phyloP scores from a whole-genome alignment of 768 basidiomycete genomes.

The Russula compacta region DNA sequence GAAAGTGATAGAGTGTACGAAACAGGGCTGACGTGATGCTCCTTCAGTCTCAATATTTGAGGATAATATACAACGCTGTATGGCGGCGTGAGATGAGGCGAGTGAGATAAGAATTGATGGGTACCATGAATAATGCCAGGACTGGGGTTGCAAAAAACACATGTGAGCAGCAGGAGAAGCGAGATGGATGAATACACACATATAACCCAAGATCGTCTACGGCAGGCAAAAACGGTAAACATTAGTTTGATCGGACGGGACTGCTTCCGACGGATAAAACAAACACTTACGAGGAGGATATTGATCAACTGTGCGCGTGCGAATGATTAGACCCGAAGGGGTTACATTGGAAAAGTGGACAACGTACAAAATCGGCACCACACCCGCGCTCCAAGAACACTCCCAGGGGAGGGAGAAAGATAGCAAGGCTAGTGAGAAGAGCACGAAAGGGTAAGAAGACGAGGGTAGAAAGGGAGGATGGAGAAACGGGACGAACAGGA shows the following conservation, averaged over 20 bases:
- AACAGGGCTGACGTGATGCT: background rate
- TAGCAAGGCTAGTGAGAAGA: conserved; percentile 41
- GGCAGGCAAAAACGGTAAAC: background rate
- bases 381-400: conserved; percentile 89
- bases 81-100: background rate
- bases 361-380: conserved; percentile 58
- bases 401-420: conserved; percentile 73
- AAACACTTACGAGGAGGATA: conserved; percentile 45
- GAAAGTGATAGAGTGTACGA: background rate
- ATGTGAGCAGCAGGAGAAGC: conserved; percentile 9
- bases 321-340: background rate
- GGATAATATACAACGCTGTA: conserved; percentile 69
- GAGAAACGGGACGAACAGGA: conserved; percentile 30
- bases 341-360: background rate
- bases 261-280: background rate
- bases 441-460: background rate
- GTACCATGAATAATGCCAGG: conserved; percentile 70
- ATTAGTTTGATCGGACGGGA: background rate
- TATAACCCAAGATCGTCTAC: conserved; percentile 64
- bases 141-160: conserved; percentile 28
- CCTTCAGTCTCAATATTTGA: conserved; percentile 51
- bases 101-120: conserved; percentile 9
- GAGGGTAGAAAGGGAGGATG: background rate
- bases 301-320: conserved; percentile 44
- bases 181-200: conserved; percentile 38